Percentiles rank a stretch among this genome's conserved stretches.
Conservation (phyloP, 148 eudicot species). For the Rhododendron ovatum region DNA sequence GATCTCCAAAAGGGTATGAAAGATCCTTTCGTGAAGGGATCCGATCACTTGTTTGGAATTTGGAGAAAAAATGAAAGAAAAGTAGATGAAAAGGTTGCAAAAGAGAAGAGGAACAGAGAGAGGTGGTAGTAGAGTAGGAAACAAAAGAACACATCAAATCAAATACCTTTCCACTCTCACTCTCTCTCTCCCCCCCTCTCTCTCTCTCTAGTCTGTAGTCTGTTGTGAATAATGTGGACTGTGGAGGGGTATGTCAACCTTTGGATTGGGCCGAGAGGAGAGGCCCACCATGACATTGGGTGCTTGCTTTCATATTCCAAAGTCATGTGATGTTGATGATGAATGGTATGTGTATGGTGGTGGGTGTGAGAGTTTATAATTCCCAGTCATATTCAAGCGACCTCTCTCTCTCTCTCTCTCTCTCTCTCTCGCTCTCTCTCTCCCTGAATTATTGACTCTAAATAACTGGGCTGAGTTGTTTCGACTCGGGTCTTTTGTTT, state of each 20-base stretch:
- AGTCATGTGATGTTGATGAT: slow-evolving; percentile 6
- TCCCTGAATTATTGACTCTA: background rate
- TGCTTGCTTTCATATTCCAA: background rate
- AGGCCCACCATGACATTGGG: background rate
- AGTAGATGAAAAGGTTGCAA: slow-evolving; percentile 16
- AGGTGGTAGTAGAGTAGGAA: background rate
- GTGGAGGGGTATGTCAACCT: background rate
- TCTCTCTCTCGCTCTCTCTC: background rate
- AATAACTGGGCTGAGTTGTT: background rate
- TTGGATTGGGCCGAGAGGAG: background rate
- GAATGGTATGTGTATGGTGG: slow-evolving; percentile 17
- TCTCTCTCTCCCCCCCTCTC: background rate
- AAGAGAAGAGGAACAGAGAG: slow-evolving; percentile 1
- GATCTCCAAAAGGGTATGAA: slow-evolving; percentile 3
- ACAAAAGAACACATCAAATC: slow-evolving; percentile 23
- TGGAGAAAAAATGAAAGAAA: background rate
- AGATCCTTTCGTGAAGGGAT: background rate
- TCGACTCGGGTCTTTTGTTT: background rate
- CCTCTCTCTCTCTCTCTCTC: background rate
- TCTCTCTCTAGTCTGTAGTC: background rate
- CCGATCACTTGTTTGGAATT: background rate
- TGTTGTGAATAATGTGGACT: slow-evolving; percentile 3
- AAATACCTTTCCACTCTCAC: slow-evolving; percentile 12
- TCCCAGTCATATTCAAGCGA: slow-evolving; percentile 16
- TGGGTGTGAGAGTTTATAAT: slow-evolving; percentile 1